Conservation (phyloP, 202 grass and related monocot species). For the Hordeum pubiflorum region DNA sequence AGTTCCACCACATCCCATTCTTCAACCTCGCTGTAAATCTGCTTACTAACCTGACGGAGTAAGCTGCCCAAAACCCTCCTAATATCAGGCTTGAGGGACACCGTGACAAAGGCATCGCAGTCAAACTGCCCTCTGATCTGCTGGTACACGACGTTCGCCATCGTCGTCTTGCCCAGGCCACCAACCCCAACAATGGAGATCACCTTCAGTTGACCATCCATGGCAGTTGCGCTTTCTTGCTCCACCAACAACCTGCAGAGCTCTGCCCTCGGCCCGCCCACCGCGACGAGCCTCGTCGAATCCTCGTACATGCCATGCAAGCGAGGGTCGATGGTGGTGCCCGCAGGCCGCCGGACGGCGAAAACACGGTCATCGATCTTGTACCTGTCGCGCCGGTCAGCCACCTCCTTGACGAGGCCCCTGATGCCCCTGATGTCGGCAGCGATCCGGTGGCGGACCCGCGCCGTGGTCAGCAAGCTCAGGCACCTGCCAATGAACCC, state of each 20-base stretch:
- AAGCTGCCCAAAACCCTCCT: slow-evolving; percentile 7
- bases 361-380: not conserved
- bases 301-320: not conserved
- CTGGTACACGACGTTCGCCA: slow-evolving; percentile 20
- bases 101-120: not conserved
- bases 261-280: not conserved
- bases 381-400: slow-evolving; percentile 15
- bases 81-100: slow-evolving; percentile 4
- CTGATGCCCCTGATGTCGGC: not conserved
- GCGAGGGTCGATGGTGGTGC: not conserved
- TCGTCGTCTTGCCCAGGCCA: slow-evolving; percentile 36
- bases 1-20: slow-evolving; percentile 15
- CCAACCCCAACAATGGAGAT: slow-evolving; percentile 20
- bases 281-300: not conserved
- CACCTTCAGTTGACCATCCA: not conserved
- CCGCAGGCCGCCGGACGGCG: too few species aligned
- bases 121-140: not conserved
- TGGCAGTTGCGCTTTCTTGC: not conserved
- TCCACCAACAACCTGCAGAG: not conserved
- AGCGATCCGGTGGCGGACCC: not conserved
- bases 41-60: not conserved
- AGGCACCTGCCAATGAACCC: not conserved
- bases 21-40: not conserved
- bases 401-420: not conserved
- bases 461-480: not conserved